Conservation (phyloP, 1,139 yeast species). For the Candida mesenterica region DNA sequence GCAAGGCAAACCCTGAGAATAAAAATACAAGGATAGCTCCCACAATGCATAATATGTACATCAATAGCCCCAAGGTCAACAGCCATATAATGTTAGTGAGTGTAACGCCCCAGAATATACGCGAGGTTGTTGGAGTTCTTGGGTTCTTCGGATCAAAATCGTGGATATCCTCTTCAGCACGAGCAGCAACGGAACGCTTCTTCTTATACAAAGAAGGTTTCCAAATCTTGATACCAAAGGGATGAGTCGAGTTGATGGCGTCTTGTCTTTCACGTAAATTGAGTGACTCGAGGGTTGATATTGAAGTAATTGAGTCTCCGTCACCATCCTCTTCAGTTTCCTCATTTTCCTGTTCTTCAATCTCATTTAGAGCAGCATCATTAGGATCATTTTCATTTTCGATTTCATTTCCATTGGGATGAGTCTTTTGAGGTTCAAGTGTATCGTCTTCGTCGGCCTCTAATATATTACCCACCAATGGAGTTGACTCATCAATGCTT, state of each 20-base stretch:
- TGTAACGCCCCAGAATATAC: conserved; percentile 61
- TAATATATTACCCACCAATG: conserved; percentile 12
- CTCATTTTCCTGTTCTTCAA: conserved; percentile 4
- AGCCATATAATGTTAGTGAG: conserved; percentile 80
- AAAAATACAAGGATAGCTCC: conserved; percentile 46
- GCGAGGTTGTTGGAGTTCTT: conserved; percentile 38
- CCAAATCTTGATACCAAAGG: conserved; percentile 98
- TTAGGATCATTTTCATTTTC: conserved; percentile 2
- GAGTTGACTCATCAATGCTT: conserved; percentile 3
- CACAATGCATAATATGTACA: conserved; percentile 50
- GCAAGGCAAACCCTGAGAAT: conserved; percentile 47
- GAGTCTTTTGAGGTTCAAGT: not conserved
- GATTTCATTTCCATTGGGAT: conserved; percentile 4
- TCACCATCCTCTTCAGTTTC: conserved; percentile 21
- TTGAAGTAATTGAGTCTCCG: conserved; percentile 27
- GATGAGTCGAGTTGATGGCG: conserved; percentile 95
- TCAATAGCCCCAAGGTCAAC: conserved; percentile 62
- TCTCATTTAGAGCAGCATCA: too few relatives aligned
- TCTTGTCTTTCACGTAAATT: conserved; percentile 93
- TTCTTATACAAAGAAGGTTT: conserved; percentile 96
- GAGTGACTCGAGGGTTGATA: conserved; percentile 69
- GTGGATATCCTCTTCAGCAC: conserved; percentile 93
- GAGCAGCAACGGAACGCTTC: conserved; percentile 82
- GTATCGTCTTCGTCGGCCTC: conserved; percentile 4
- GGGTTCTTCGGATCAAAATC: conserved; percentile 53